Evolutionary conservation across 2,329 filamentous ascomycete species (phyloP).

Genomic region (Neofusicoccum laricinum): DNA sequence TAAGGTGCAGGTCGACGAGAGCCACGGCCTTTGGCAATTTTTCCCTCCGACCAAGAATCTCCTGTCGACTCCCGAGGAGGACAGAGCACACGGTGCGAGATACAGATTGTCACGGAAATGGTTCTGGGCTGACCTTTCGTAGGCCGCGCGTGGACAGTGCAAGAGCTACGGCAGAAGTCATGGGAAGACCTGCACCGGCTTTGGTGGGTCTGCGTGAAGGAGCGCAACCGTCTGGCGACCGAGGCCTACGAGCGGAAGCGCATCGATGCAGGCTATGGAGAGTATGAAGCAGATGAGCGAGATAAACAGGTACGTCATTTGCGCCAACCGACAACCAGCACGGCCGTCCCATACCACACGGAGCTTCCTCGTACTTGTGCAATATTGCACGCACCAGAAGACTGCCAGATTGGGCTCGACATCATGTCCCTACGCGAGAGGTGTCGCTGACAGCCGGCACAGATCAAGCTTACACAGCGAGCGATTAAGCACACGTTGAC

Average conservation of each 20-base stretch:
- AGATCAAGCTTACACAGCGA: conserved; percentile 77
- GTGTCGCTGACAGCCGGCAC: neutral
- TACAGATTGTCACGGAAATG: neutral
- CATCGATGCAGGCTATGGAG: conserved; percentile 70
- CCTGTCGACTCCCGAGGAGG: conserved; percentile 70
- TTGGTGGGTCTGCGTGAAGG: conserved; percentile 93
- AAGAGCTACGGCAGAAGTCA: conserved; percentile 83
- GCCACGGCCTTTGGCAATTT: conserved; percentile 92
- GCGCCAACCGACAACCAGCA: neutral
- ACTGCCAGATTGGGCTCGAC: neutral
- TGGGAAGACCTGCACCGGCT: conserved; percentile 91
- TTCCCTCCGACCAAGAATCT: conserved; percentile 70
- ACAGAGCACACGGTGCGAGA: conserved; percentile 62
- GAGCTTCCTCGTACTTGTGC: conserved; percentile 3
- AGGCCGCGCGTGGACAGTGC: conserved; percentile 77
- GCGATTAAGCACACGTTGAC: conserved; percentile 81
- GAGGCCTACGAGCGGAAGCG: conserved; percentile 66
- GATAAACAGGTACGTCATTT: conserved; percentile 61
- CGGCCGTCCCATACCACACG: neutral
- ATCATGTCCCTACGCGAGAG: neutral
- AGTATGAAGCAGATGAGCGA: conserved; percentile 62
- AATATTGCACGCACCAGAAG: conserved; percentile 4
- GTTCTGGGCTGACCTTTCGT: conserved; percentile 14
- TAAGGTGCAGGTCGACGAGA: conserved; percentile 42
- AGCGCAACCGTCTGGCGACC: conserved; percentile 86